Conservation (phyloP, 345 rosid species). For the Eutrema yunnanense region DNA sequence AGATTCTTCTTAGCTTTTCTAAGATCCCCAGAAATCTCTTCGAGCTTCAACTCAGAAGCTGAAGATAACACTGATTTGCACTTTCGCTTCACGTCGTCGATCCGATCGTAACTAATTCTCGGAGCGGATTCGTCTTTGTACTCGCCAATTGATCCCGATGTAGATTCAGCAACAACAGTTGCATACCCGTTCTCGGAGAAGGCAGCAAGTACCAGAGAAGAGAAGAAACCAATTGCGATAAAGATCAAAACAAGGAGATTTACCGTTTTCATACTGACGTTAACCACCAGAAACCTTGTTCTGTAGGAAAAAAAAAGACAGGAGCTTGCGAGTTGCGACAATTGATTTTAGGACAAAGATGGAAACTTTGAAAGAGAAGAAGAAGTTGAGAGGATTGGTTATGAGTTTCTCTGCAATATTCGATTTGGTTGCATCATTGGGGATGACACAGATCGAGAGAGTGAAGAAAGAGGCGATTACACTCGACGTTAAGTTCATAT, state of each 20-base stretch:
- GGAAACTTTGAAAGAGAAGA: conserved; percentile 1
- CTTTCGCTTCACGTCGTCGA: conserved; percentile 50
- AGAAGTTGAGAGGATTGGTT: neutral
- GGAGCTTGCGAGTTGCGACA: conserved; percentile 14
- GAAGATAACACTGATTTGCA: conserved; percentile 56
- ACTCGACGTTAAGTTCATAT: neutral
- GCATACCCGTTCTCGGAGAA: neutral
- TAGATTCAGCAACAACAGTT: neutral
- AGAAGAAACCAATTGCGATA: neutral
- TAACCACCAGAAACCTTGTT: neutral
- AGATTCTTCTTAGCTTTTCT: conserved; percentile 41
- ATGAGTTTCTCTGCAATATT: neutral
- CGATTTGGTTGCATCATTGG: conserved; percentile 19
- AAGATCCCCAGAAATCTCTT: conserved; percentile 14
- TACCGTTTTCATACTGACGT: conserved; percentile 21
- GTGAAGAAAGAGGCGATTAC: conserved; percentile 3
- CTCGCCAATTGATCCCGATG: neutral
- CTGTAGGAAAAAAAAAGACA: neutral
- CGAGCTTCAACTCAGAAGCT: conserved; percentile 48
- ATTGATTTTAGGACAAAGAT: conserved; percentile 14
- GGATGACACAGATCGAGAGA: conserved; percentile 7
- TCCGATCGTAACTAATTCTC: conserved; percentile 47
- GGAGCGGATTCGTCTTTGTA: conserved; percentile 22
- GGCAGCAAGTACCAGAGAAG: neutral
- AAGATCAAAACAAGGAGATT: conserved; percentile 13